Conservation (phyloP, 345 rosid species). For the Capsella bursapastoris region DNA sequence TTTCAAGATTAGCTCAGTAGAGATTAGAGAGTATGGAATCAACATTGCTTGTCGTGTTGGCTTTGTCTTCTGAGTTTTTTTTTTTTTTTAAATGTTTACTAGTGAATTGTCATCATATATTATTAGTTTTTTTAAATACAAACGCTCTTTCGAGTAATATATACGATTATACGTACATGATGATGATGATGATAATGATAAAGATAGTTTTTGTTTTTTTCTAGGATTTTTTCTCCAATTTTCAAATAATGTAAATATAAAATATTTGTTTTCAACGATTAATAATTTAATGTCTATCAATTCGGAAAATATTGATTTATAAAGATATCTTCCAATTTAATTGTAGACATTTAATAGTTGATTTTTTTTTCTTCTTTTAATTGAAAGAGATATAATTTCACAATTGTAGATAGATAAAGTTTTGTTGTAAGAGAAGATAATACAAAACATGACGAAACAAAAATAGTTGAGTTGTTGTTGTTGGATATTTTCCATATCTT, state of each 20-base stretch:
- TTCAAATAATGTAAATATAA: neutral
- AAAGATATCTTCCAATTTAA: neutral
- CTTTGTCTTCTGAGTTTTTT: slow-evolving; percentile 31
- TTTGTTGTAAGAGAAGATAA: neutral
- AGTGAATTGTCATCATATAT: slow-evolving; percentile 2
- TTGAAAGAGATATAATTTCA: neutral
- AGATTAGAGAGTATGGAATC: slow-evolving; percentile 27
- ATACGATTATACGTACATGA: neutral
- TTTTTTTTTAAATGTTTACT: slow-evolving; percentile 8
- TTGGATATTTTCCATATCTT: slow-evolving; percentile 14
- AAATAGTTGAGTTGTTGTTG: neutral
- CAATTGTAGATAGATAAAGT: neutral
- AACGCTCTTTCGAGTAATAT: neutral
- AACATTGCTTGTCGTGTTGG: slow-evolving; percentile 51
- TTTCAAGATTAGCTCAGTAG: slow-evolving; percentile 22
- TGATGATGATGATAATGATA: neutral
- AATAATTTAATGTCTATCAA: neutral
- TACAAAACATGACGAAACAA: slow-evolving; percentile 6
- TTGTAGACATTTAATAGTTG: neutral
- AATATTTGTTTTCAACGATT: neutral
- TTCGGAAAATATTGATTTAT: neutral
- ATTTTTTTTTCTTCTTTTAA: neutral
- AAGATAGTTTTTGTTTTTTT: neutral
- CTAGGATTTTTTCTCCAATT: neutral
- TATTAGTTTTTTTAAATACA: neutral